These are phyloP conservation scores for Ophiorrhiza pumila DNA, from an alignment of 257 asterid species.

Conservation along the genomic window DNA sequence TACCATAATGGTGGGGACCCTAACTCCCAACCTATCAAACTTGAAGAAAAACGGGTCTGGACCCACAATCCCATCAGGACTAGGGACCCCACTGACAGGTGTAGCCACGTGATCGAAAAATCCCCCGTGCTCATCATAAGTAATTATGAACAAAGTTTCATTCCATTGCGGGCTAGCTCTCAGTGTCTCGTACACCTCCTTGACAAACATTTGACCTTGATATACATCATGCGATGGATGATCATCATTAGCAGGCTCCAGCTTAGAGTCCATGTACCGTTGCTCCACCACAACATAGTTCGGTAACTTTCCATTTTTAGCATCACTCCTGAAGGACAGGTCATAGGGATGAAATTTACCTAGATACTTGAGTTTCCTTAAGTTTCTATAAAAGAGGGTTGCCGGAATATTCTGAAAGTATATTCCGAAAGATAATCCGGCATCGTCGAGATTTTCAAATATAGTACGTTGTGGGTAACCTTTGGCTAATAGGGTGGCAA, in stretches of 20 bases:
- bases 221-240: constrained; percentile 92
- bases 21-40: constrained; percentile 74
- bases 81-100: constrained; percentile 62
- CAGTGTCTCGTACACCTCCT: constrained; percentile 88
- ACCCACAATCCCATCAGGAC: constrained; percentile 74
- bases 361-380: constrained; percentile 63
- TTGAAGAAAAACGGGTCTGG: constrained; percentile 70
- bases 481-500: constrained; percentile 37
- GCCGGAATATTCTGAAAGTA: constrained; percentile 84
- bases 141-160: constrained; percentile 55
- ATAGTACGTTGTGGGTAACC: constrained; percentile 88
- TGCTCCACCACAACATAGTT: constrained; percentile 85
- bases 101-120: constrained; percentile 79
- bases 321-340: constrained; percentile 52
- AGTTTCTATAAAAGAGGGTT: constrained; percentile 58
- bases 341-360: constrained; percentile 54
- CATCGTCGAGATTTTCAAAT: constrained; percentile 61
- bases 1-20: constrained; percentile 69
- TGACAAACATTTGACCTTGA: constrained; percentile 77
- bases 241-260: constrained; percentile 78
- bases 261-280: constrained; percentile 61
- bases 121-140: constrained; percentile 96
- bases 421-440: constrained; percentile 56
- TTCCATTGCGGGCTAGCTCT: constrained; percentile 90
- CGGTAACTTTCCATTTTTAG: constrained; percentile 61